Base-by-base conservation (phyloP, 495 filamentous ascomycete genomes). In the Penicillium crystallinum region DNA sequence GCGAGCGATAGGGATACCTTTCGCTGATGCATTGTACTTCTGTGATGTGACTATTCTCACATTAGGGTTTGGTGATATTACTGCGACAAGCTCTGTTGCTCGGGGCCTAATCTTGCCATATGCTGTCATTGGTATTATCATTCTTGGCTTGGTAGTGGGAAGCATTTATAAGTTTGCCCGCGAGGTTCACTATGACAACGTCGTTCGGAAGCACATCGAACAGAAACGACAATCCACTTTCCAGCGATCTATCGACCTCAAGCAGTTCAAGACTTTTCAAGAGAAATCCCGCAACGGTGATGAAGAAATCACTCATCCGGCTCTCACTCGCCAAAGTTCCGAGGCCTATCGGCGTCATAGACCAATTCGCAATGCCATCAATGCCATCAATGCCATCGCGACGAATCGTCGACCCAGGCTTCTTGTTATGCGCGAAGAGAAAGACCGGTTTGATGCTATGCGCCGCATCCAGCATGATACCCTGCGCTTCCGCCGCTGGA, bases 91-190 rank as follows among this genome's bases (percentile, higher is more conserved):
- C 5, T 43, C 79, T 37, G 54, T 78, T 9, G 85, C 81, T 1
- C 77, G 84, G 35, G 80, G 81, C 1, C 72, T 97, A 8, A 69
- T 96, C 14, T 84, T 96, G 25, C 90, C 91, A 0, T 97, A 85
- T 57, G 83, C 91, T 0, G 81, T 96, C 3, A 80, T 91, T 18
- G 92, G 91, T 6, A 86, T 96, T 41, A 83, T 92, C 39, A 91
- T 86, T 50, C 73, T 97, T 4, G 92, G 91, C 81, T 74, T 97
- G 23, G 87, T 95, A 21, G 84, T 96, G 27, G 83, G 84, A 14
- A 92, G 89, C 47, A 89, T 96, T 47, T 81, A 88, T 34, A 84
- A 76, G 27, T 89, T 89, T 51, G 79, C 80, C 2, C 51, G 61
- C 17, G 81, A 88, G 46, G 69, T 90, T 27, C 77, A 81, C 15